Percentiles rank a stretch among this genome's conserved stretches.
Evolutionary conservation across 768 basidiomycete species (phyloP).

Genomic region (Leccinum olivaceopallidum): DNA sequence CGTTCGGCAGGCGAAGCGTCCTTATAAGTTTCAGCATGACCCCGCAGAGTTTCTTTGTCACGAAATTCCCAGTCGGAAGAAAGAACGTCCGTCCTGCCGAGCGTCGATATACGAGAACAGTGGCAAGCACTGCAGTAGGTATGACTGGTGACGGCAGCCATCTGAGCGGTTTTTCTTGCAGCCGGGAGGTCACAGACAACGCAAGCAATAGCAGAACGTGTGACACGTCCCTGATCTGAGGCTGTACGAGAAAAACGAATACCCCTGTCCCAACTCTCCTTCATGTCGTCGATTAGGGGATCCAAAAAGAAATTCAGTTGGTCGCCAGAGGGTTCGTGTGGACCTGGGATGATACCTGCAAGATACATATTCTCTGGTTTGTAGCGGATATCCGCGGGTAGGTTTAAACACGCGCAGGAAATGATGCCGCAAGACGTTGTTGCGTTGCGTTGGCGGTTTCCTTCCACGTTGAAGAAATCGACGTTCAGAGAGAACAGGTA

Average conservation of each 20-base stretch:
- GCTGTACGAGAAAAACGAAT: conserved; percentile 15
- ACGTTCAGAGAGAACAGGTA: conserved; percentile 27
- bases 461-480: conserved; percentile 37
- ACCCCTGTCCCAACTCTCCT: not conserved
- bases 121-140: not conserved
- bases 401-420: conserved; percentile 33
- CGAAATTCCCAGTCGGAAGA: not conserved
- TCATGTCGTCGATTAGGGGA: conserved; percentile 32
- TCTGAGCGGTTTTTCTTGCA: not conserved
- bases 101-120: not conserved
- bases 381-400: conserved; percentile 33
- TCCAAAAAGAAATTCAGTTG: conserved; percentile 32
- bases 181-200: not conserved
- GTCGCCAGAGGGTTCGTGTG: conserved; percentile 11
- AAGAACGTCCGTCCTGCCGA: not conserved
- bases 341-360: not conserved
- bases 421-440: conserved; percentile 33
- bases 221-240: not conserved
- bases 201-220: not conserved
- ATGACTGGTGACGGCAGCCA: not conserved
- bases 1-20: not conserved
- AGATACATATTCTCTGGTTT: not conserved
- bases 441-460: conserved; percentile 25
- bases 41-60: not conserved
- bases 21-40: not conserved